A percentile compares a stretch with the other conserved stretches of the same genome.
phyloP scores from a whole-genome alignment of 257 asterid genomes.

The Jacaranda mimosifolia region DNA sequence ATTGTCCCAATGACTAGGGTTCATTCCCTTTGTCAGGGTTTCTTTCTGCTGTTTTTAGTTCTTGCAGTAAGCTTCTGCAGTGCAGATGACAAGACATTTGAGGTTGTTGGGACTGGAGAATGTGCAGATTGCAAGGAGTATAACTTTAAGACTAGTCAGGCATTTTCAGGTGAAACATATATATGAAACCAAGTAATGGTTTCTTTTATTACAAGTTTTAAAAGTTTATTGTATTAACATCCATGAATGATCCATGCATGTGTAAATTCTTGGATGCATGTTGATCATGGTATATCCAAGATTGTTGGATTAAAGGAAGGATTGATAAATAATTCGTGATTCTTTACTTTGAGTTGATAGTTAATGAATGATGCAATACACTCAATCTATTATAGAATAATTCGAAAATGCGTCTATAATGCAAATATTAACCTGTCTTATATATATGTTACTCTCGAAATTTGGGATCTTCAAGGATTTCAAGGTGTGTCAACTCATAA shows the following conservation, averaged over 20 bases:
- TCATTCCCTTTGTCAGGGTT: constrained; percentile 51
- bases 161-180: constrained; percentile 55
- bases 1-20: constrained; percentile 53
- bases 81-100: constrained; percentile 51
- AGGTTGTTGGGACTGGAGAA: constrained; percentile 62
- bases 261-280: not conserved
- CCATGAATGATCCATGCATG: constrained; percentile 23
- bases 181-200: too few relatives aligned
- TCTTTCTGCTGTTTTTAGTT: constrained; percentile 45
- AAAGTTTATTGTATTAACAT: not conserved
- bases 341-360: too few relatives aligned
- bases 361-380: too few relatives aligned
- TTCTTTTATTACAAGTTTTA: not conserved
- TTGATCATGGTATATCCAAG: too few relatives aligned
- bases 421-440: too few relatives aligned
- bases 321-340: too few relatives aligned
- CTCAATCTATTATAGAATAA: too few relatives aligned
- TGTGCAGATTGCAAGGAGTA: constrained; percentile 64
- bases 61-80: constrained; percentile 46
- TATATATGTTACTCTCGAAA: too few relatives aligned
- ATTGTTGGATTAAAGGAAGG: too few relatives aligned
- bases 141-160: constrained; percentile 47
- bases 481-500: too few relatives aligned
- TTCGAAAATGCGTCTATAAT: too few relatives aligned
- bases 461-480: too few relatives aligned